Conservation (phyloP, 768 basidiomycete species). For the Tremella fuciformis region DNA sequence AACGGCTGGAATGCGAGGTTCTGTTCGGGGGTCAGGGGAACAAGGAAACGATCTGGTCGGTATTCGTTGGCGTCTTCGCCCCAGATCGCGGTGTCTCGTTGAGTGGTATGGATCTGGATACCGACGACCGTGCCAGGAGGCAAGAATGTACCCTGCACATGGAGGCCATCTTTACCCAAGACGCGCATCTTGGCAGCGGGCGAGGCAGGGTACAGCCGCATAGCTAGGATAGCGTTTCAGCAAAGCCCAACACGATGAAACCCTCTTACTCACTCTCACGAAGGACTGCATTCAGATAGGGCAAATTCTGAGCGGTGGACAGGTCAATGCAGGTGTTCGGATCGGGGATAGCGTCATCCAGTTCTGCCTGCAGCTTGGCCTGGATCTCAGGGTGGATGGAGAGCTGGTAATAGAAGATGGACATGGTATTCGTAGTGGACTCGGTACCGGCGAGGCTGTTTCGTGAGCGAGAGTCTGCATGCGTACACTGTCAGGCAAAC, state of each 20-base stretch:
- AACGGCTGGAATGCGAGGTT: neutral
- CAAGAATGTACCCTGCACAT: neutral
- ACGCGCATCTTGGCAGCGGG: constrained; percentile 4
- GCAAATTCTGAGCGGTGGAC: neutral
- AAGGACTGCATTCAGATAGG: constrained; percentile 11
- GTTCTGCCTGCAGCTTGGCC: neutral
- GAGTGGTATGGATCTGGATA: constrained; percentile 10
- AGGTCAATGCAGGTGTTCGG: neutral
- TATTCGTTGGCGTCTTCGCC: constrained; percentile 9
- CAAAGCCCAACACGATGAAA: too few species aligned
- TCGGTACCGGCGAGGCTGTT: constrained; percentile 7
- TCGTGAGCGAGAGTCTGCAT: too few species aligned
- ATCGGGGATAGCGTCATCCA: neutral
- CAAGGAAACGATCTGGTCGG: constrained; percentile 10
- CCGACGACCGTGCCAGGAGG: constrained; percentile 16
- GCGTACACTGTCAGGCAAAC: neutral
- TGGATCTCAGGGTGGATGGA: neutral
- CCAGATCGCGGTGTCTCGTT: constrained; percentile 9
- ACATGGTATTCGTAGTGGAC: neutral
- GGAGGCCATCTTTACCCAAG: constrained; percentile 5
- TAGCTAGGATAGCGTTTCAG: neutral
- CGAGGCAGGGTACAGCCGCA: neutral
- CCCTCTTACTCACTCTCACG: constrained; percentile 12
- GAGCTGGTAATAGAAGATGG: neutral
- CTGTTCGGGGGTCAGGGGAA: constrained; percentile 7